Evolutionary conservation across 2,329 filamentous ascomycete genomes (phyloP).

Genomic region (Fusarium sp.): DNA sequence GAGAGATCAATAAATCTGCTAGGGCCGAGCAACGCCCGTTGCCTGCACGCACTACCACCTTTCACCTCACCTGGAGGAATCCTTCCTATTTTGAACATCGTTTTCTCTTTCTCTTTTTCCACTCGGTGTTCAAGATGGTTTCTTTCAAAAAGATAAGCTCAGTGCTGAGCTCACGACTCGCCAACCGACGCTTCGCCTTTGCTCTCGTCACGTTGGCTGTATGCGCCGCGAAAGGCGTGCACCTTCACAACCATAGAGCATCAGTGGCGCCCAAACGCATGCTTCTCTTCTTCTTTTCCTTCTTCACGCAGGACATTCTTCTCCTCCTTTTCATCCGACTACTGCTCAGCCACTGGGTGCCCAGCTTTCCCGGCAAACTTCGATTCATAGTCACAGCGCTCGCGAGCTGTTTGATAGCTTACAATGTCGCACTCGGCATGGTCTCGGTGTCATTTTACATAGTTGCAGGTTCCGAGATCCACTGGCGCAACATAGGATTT

Average conservation of each 20-base stretch:
- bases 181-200: conserved; percentile 51
- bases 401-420: conserved; percentile 32
- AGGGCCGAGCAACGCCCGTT: conserved; percentile 16
- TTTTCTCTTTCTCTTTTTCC: no score
- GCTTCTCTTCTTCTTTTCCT: conserved; percentile 51
- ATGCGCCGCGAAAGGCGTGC: conserved; percentile 49
- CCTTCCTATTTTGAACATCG: not conserved
- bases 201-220: conserved; percentile 49
- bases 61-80: not conserved
- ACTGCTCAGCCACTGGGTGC: conserved; percentile 48
- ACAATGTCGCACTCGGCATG: conserved; percentile 43
- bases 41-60: not conserved
- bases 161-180: conserved; percentile 42
- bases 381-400: conserved; percentile 32
- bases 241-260: conserved; percentile 50
- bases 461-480: conserved; percentile 52
- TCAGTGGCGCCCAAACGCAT: conserved; percentile 50
- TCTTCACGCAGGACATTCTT: conserved; percentile 52
- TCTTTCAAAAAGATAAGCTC: conserved; percentile 28
- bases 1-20: not conserved
- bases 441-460: conserved; percentile 51
- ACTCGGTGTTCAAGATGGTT: conserved; percentile 2
- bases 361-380: conserved; percentile 27
- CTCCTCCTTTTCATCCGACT: conserved; percentile 51
- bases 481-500: conserved; percentile 53